A percentile compares a stretch with the other conserved stretches of the same genome.
These are phyloP conservation scores for Lipomyces kockii DNA, from an alignment of 805 yeast genomes.

Conservation along the genomic window DNA sequence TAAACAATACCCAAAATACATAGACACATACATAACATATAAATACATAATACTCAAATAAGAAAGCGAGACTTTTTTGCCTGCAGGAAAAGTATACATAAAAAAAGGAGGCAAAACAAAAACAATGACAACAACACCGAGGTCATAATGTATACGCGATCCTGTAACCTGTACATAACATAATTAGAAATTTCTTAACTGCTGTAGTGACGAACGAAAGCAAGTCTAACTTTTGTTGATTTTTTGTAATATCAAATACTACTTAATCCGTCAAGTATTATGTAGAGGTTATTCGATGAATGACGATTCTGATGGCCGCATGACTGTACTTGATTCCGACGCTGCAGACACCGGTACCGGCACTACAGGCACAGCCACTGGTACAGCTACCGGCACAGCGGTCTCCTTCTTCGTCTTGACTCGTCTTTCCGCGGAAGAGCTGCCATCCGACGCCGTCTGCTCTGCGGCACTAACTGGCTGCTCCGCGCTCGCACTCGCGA, in stretches of 20 bases:
- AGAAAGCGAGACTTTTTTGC: background rate
- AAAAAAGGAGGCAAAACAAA: background rate
- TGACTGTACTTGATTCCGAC: background rate
- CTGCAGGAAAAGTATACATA: background rate
- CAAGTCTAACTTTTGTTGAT: background rate
- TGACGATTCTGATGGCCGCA: background rate
- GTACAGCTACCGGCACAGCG: background rate
- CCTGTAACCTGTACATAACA: background rate
- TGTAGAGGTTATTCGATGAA: background rate
- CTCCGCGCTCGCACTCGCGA: conserved; percentile 20
- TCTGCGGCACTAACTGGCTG: background rate
- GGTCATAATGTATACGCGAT: background rate
- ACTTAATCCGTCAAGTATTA: background rate
- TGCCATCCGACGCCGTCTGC: background rate
- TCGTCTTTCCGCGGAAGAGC: background rate
- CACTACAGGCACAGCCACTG: background rate
- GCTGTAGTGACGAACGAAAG: background rate
- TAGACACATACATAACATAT: background rate
- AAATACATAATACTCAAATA: background rate
- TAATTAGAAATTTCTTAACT: too few relatives aligned
- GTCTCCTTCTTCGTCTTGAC: background rate
- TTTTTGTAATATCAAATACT: background rate
- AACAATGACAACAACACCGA: background rate
- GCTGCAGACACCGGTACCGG: background rate
- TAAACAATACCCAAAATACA: background rate